A percentile compares a stretch with the other conserved stretches of the same genome.
These are phyloP conservation scores for Echites panduratus DNA, from an alignment of 257 asterid species.

Conservation along the genomic window DNA sequence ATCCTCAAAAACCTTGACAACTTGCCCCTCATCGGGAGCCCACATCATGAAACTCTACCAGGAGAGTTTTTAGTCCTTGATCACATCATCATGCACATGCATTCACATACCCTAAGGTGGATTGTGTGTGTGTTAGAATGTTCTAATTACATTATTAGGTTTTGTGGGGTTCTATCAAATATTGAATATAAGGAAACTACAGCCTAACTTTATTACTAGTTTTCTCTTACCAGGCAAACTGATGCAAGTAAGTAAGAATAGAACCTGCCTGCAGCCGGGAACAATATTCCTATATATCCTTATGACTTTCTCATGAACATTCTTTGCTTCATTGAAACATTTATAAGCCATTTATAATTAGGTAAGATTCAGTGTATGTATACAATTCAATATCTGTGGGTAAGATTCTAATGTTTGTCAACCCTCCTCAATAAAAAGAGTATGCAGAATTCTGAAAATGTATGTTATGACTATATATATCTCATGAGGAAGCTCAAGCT, in stretches of 20 bases:
- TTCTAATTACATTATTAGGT: not conserved
- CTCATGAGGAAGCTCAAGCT: not conserved
- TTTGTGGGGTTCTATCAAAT: not conserved
- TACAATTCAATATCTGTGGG: no score
- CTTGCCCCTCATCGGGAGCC: not conserved
- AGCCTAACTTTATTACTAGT: not conserved
- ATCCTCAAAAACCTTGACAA: not conserved
- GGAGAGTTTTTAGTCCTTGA: no score
- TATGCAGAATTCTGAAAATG: not conserved
- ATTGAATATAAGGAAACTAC: not conserved
- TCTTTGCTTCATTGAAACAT: not conserved
- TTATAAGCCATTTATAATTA: not conserved
- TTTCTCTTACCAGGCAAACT: not conserved
- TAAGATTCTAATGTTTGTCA: not conserved
- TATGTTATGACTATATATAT: not conserved
- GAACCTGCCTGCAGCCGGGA: no score
- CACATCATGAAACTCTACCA: not conserved
- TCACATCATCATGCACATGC: no score
- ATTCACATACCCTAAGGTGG: no score
- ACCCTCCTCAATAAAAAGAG: not conserved
- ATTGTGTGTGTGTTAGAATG: no score
- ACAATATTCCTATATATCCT: not conserved
- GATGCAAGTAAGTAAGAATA: not conserved
- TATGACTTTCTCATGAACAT: not conserved
- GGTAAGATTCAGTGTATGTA: not conserved